phyloP scores from a whole-genome alignment of 73 alveolate genomes.

The Paramecium caudatum region DNA sequence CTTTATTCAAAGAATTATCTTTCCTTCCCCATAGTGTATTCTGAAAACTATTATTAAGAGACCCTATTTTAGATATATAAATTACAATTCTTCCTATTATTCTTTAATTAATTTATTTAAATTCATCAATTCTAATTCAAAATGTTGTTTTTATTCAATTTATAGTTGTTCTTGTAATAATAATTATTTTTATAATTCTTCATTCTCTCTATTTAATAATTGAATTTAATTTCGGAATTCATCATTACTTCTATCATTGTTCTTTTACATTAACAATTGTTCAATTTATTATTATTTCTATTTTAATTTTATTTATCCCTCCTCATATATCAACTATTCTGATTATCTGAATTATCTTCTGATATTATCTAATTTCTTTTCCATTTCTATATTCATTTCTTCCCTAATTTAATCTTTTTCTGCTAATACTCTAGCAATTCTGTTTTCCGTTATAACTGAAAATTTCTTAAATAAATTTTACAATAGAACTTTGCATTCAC shows the following conservation, averaged over 20 bases:
- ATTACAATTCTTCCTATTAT: constrained; percentile 65
- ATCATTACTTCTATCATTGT: background rate
- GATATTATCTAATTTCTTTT: constrained; percentile 14
- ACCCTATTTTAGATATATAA: background rate
- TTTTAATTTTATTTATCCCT: constrained; percentile 22
- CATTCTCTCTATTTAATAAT: background rate
- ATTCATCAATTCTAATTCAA: background rate
- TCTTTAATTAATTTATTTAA: constrained; percentile 45
- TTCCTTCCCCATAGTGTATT: constrained; percentile 52
- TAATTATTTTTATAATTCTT: background rate
- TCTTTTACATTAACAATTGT: background rate
- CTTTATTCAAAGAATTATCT: constrained; percentile 58
- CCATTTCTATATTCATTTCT: background rate
- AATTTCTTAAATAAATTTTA: background rate
- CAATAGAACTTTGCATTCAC: constrained; percentile 49
- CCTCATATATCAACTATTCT: constrained; percentile 42
- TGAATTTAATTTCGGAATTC: background rate
- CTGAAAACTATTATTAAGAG: constrained; percentile 59
- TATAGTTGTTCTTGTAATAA: constrained; percentile 10
- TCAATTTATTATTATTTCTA: constrained; percentile 52
- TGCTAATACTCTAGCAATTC: background rate
- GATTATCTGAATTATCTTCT: constrained; percentile 41
- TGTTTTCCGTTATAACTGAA: background rate
- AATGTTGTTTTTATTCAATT: background rate
- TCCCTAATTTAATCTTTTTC: constrained; percentile 2